Percentiles rank a stretch among this genome's conserved stretches.
These are phyloP conservation scores for Wallemia mellicola DNA, from an alignment of 1,284 basidiomycete genomes.

Conservation along the genomic window DNA sequence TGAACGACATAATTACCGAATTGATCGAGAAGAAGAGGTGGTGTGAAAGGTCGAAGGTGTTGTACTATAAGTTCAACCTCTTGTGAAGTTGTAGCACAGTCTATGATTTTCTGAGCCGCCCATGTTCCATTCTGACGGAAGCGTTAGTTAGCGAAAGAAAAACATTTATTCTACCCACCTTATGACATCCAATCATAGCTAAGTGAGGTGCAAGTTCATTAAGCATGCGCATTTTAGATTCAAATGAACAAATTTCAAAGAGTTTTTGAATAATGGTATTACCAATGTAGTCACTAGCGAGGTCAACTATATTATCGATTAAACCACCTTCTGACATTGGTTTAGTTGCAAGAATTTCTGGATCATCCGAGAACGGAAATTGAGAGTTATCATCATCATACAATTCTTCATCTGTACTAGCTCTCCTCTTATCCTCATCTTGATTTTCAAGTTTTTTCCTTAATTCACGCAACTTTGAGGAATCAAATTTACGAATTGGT, in stretches of 20 bases:
- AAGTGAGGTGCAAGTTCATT: conserved; percentile 78
- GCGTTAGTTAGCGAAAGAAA: conserved; percentile 23
- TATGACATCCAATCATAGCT: conserved; percentile 93
- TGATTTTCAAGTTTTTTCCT: conserved; percentile 62
- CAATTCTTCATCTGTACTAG: conserved; percentile 42
- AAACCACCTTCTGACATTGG: conserved; percentile 15
- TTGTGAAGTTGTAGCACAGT: conserved; percentile 65
- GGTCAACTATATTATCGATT: conserved; percentile 23
- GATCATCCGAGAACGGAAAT: background rate
- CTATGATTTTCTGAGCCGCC: conserved; percentile 34
- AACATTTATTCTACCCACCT: conserved; percentile 94
- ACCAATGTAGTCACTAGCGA: conserved; percentile 94
- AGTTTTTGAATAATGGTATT: conserved; percentile 94
- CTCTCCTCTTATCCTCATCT: conserved; percentile 61
- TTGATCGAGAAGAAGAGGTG: conserved; percentile 75
- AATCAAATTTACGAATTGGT: conserved; percentile 65
- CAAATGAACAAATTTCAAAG: conserved; percentile 60
- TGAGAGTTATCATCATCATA: conserved; percentile 27
- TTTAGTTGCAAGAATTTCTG: conserved; percentile 21
- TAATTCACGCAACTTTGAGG: conserved; percentile 73
- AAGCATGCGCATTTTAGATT: conserved; percentile 57
- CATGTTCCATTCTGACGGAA: background rate
- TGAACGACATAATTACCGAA: conserved; percentile 97
- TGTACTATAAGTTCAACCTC: conserved; percentile 58
- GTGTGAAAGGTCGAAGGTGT: conserved; percentile 66